phyloP scores from a whole-genome alignment of 2,329 filamentous ascomycete species.

The Parascedosporium putredinis region DNA sequence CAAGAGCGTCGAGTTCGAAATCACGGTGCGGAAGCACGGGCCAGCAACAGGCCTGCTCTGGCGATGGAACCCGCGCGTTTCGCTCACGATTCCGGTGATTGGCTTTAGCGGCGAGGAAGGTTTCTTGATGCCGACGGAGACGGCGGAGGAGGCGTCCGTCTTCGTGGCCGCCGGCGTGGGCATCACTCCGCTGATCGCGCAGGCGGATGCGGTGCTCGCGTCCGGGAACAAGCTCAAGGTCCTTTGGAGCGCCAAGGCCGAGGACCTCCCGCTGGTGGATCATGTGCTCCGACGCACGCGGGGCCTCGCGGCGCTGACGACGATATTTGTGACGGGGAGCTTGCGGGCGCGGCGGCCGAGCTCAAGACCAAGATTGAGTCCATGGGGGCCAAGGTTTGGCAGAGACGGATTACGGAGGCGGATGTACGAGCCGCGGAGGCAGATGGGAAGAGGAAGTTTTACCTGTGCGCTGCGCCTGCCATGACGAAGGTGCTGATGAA shows the following conservation, averaged over 20 bases:
- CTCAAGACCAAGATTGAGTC: conserved; percentile 19
- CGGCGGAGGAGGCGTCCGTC: conserved; percentile 22
- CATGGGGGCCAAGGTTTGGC: conserved; percentile 23
- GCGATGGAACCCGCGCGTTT: conserved; percentile 36
- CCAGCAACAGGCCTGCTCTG: conserved; percentile 58
- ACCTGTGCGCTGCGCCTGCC: conserved; percentile 34
- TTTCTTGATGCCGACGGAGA: conserved; percentile 20
- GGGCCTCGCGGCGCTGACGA: conserved; percentile 40
- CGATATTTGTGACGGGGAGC: conserved; percentile 54
- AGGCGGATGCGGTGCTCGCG: conserved; percentile 40
- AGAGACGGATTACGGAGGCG: conserved; percentile 25
- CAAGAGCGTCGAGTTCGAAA: conserved; percentile 46
- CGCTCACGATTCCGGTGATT: conserved; percentile 55
- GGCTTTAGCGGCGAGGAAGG: conserved; percentile 59
- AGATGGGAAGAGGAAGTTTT: conserved; percentile 38
- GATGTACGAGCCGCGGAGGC: conserved; percentile 32
- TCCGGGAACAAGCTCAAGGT: conserved; percentile 35
- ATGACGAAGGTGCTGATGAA: conserved; percentile 29
- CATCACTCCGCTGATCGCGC: conserved; percentile 70
- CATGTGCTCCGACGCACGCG: conserved; percentile 45
- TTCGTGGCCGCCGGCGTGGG: conserved; percentile 76
- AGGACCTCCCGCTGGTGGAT: conserved; percentile 52
- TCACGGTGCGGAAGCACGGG: conserved; percentile 62
- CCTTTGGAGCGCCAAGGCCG: conserved; percentile 56
- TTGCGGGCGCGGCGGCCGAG: conserved; percentile 24